A percentile compares a stretch with the other conserved stretches of the same genome.
Conservation (phyloP, 2,329 filamentous ascomycete species). For the Alternaria sp. region DNA sequence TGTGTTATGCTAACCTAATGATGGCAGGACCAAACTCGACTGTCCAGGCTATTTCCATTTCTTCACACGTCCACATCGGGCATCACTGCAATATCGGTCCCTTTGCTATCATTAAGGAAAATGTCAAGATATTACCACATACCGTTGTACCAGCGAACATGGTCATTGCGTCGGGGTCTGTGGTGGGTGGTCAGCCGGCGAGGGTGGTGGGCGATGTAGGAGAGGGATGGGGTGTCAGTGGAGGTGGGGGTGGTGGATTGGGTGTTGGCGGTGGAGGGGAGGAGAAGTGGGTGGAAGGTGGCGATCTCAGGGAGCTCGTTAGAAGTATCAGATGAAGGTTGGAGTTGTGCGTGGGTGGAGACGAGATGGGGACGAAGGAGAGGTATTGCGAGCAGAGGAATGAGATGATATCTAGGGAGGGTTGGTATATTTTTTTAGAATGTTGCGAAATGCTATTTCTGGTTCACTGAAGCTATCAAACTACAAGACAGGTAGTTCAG, state of each 20-base stretch:
- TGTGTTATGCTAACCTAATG: too few species aligned
- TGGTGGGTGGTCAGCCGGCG: constrained; percentile 71
- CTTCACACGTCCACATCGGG: constrained; percentile 86
- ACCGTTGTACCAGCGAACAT: constrained; percentile 84
- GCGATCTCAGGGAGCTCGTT: constrained; percentile 57
- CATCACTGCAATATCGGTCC: constrained; percentile 78
- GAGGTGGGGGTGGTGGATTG: constrained; percentile 41
- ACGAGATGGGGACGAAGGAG: too few species aligned
- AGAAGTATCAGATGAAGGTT: constrained; percentile 50
- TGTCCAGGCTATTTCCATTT: constrained; percentile 82
- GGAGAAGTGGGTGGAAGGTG: constrained; percentile 58
- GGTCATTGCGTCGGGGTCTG: constrained; percentile 89
- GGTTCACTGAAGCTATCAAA: background rate
- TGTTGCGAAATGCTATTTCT: background rate
- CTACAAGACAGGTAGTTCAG: background rate
- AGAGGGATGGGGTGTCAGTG: constrained; percentile 58
- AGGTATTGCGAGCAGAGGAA: background rate
- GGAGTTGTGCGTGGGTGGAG: background rate
- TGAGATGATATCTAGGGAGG: background rate
- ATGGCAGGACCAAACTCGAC: constrained; percentile 59
- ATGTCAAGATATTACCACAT: constrained; percentile 84
- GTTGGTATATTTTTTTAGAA: background rate
- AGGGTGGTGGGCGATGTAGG: constrained; percentile 57
- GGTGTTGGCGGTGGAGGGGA: constrained; percentile 50
- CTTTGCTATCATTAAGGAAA: constrained; percentile 93